Base-by-base conservation (phyloP, 2,329 filamentous ascomycete genomes). In the Neofusicoccum sp. region DNA sequence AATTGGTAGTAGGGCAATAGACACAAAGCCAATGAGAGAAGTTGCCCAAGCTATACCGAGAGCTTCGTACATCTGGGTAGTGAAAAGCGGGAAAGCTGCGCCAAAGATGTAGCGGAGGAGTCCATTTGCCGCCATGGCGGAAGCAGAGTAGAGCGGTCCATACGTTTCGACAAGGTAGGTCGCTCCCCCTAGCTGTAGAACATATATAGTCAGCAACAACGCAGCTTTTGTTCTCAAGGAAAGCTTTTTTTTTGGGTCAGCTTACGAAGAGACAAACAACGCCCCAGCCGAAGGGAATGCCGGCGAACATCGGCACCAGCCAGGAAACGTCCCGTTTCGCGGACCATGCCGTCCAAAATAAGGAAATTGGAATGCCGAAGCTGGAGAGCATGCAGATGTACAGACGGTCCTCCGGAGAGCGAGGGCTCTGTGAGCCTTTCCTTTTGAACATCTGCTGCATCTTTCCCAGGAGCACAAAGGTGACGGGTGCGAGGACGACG, bases 181-280 rank as follows among this genome's bases (percentile, higher is more conserved):
- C 6, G n/a, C 33, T 4, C 28, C 6, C 29, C 28, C 31, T 5
- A 49, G 12, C 29, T 49, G 6, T 33, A 49, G 22, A 22, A 22
- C 22, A 22, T 22, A 22, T 22, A 22, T 22, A 22, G 22, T 22
- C 22, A 22, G 22, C 22, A 22, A 22, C 22, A 22, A 22, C 22
- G 22, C 22, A 22, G 22, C 22, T 22, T 22, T 22, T 22, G 22
- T 22, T 22, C 22, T 22, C 22, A 22, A 22, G 22, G 22, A 22
- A 22, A 22, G 22, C 22, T 22, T 22, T 22, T 6, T 0, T 33
- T n/a, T n/a, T 1, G 7, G 6, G 11, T 49, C 12, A 49, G 28
- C 29, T 80, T 78, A 87, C 79, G 67, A 88, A 88, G 2, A 89
- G 76, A 64, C 81, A 84, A 0, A 88, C 72, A 67, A 87, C 87